phyloP scores from a whole-genome alignment of 2,329 filamentous ascomycete genomes.

The Colletotrichum sp. region DNA sequence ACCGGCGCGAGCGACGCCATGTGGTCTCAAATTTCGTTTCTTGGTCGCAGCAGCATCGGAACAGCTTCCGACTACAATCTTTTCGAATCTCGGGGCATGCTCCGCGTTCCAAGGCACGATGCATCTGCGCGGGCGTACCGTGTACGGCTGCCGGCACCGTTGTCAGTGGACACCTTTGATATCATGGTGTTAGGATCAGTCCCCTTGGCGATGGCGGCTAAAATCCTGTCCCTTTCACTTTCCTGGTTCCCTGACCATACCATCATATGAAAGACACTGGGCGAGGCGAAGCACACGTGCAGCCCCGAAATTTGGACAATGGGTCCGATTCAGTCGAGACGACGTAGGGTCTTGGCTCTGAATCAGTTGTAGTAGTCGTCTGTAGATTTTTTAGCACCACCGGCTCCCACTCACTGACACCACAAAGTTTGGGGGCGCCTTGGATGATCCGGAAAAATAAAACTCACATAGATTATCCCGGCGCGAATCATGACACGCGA shows the following conservation, averaged over 20 bases:
- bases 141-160: background rate
- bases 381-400: background rate
- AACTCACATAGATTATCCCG: background rate
- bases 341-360: background rate
- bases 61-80: background rate
- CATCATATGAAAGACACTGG: background rate
- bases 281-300: background rate
- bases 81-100: background rate
- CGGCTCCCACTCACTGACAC: background rate
- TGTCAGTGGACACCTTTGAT: background rate
- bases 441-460: background rate
- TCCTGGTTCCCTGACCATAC: background rate
- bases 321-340: background rate
- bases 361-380: background rate
- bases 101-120: background rate
- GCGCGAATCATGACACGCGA: background rate
- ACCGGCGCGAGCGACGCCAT: background rate
- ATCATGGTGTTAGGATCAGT: background rate
- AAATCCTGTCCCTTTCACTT: background rate
- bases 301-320: background rate
- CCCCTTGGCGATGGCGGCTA: background rate
- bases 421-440: background rate
- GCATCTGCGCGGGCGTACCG: too few species aligned
- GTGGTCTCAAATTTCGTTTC: background rate
- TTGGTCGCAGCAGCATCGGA: background rate